Percentiles rank a stretch among this genome's conserved stretches.
phyloP scores from a whole-genome alignment of 495 filamentous ascomycete species.

The Letharia columbiana region DNA sequence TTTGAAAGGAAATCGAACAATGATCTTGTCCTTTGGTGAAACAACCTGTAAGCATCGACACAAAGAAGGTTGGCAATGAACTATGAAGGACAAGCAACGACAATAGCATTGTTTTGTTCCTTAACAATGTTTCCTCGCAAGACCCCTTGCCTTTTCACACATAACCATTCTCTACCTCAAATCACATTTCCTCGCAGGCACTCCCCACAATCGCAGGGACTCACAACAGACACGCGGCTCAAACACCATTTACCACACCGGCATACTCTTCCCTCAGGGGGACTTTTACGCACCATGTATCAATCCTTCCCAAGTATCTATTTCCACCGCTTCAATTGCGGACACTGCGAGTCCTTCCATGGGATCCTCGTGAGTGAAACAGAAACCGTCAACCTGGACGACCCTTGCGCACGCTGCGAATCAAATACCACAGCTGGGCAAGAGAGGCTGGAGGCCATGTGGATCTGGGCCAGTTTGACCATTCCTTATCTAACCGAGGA shows the following conservation, averaged over 20 bases:
- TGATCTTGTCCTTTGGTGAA: background rate
- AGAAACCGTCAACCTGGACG: background rate
- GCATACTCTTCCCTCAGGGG: background rate
- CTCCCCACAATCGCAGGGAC: too few species aligned
- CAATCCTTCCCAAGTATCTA: background rate
- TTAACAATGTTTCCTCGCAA: background rate
- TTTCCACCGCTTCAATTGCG: constrained; percentile 3
- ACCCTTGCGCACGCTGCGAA: constrained; percentile 3
- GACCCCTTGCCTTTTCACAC: background rate
- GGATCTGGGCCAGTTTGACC: too few species aligned
- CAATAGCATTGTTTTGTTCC: background rate
- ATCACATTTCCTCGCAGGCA: background rate
- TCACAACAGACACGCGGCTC: background rate
- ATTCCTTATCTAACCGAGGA: background rate
- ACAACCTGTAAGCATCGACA: background rate
- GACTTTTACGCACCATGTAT: background rate
- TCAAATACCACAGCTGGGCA: constrained; percentile 2
- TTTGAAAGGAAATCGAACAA: background rate
- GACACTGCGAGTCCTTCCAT: background rate
- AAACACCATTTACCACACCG: background rate
- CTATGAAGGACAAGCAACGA: background rate
- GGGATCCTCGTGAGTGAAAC: constrained; percentile 3
- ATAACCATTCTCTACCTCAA: background rate
- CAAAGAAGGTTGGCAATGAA: background rate
- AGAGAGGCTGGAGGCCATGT: background rate